Conservation (phyloP, 1,139 yeast genomes). For the Diutina siamensis region DNA sequence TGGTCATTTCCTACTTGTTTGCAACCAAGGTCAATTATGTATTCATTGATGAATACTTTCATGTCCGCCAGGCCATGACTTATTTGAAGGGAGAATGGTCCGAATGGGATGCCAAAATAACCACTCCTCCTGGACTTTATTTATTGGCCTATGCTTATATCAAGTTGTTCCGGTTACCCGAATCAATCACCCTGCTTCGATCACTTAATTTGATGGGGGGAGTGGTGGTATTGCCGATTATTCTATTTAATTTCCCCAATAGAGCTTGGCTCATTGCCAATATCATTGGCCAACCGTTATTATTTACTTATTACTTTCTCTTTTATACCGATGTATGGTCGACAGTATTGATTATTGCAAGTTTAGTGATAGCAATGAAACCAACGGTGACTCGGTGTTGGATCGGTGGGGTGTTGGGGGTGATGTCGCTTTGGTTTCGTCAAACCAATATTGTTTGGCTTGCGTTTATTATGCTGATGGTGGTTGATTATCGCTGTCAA, state of each 20-base stretch:
- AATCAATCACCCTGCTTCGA: slow-evolving; percentile 27
- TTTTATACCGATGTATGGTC: slow-evolving; percentile 96
- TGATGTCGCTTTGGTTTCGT: slow-evolving; percentile 45
- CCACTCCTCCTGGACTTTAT: slow-evolving; percentile 95
- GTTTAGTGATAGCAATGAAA: slow-evolving; percentile 28
- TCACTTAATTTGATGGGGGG: slow-evolving; percentile 58
- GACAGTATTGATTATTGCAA: slow-evolving; percentile 45
- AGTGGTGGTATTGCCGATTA: slow-evolving; percentile 36
- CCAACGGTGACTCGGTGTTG: slow-evolving; percentile 13
- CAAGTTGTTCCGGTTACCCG: slow-evolving; percentile 12
- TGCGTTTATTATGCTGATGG: slow-evolving; percentile 44
- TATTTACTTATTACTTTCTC: slow-evolving; percentile 60
- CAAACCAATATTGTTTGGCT: slow-evolving; percentile 92
- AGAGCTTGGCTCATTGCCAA: slow-evolving; percentile 7
- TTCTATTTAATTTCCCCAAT: slow-evolving; percentile 11
- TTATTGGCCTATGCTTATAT: slow-evolving; percentile 44
- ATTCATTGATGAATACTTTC: slow-evolving; percentile 75
- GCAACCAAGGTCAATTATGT: slow-evolving; percentile 21
- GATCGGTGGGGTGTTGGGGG: slow-evolving; percentile 42
- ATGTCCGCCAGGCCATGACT: slow-evolving; percentile 62
- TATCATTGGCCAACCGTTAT: slow-evolving; percentile 45
- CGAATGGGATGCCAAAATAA: slow-evolving; percentile 80
- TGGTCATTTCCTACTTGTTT: neutral
- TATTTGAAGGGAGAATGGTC: slow-evolving; percentile 52
- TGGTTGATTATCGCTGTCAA: slow-evolving; percentile 35